phyloP scores from a whole-genome alignment of 176 grass and related monocot species.

The Pontederia paniculata region DNA sequence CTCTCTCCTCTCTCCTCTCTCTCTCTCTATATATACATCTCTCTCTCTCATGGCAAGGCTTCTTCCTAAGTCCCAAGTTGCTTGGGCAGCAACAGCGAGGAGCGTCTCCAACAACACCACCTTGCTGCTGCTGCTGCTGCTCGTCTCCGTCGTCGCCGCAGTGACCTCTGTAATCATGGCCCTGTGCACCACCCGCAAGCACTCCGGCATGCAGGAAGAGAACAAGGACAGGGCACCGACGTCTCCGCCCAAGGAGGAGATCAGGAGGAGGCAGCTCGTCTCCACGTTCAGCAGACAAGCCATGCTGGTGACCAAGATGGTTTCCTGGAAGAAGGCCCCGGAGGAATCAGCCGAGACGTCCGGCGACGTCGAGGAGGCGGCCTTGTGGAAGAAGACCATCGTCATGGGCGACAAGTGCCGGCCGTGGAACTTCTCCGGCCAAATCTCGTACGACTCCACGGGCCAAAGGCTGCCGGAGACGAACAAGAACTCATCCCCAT shows the following conservation, averaged over 20 bases:
- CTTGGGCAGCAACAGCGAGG: no score
- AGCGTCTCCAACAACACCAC: background rate
- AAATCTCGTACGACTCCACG: conserved; percentile 78
- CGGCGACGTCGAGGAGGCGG: conserved; percentile 20
- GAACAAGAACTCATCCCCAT: no score
- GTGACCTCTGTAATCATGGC: background rate
- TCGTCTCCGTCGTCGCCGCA: background rate
- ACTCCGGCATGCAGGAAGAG: conserved; percentile 1
- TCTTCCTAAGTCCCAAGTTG: no score
- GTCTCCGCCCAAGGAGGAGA: no score
- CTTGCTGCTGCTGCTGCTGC: background rate
- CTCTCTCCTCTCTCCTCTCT: no score
- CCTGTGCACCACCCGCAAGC: conserved; percentile 15
- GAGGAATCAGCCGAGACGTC: conserved; percentile 14
- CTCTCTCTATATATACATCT: no score
- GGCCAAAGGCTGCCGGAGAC: conserved; percentile 30
- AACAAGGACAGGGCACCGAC: background rate
- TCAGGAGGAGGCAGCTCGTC: no score
- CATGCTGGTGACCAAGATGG: background rate
- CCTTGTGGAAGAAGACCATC: conserved; percentile 62
- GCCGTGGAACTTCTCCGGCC: conserved; percentile 74
- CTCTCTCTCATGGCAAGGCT: no score
- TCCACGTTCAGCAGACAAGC: background rate
- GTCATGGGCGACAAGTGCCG: conserved; percentile 78
- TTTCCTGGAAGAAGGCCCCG: conserved; percentile 3